Base-by-base conservation (phyloP, 345 rosid species). In the Citrus unshiu region DNA sequence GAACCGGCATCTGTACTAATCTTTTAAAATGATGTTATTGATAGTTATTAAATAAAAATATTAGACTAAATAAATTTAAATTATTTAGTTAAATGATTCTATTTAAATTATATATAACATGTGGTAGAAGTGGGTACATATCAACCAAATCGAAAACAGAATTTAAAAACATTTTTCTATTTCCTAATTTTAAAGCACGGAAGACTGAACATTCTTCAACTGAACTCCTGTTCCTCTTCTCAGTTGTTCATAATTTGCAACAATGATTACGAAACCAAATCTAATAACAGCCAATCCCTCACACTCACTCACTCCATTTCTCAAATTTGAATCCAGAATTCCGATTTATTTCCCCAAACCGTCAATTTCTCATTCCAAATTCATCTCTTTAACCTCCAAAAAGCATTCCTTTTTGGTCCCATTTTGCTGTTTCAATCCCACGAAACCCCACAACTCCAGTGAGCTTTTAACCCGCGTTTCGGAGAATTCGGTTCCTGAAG, bases 251-350 rank as follows among this genome's bases (percentile, higher is more conserved):
- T 16, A 35, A 4, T 35, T n/a, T 25, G 10, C 25, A 14, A n/a
- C 9, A 27, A 18, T 13, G 49, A 61, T 59, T 63, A 88, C 88
- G 92, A 91, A 84, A 76, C 82, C 83, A 64, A 66, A 70, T 60
- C 73, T 82, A 39, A 73, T 78, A 12, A 24, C 83, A 24, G 58
- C 82, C 39, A 84, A 81, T 72, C 69, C 87, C 75, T 75, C 78
- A 25, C 51, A 73, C 49, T 51, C 62, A 65, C 73, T 58, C 49
- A 13, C 81, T 83, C 80, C 81, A 18, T 70, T 60, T 57, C 76
- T 35, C 12, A 29, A 77, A 30, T 43, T 63, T 66, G 63, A 78
- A 70, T 76, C 62, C 64, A 24, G 66, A 58, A 81, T 35, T 39
- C 77, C 81, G 22, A 82, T 77, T 74, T 83, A 57, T 18, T 77